Evolutionary conservation across 2,329 filamentous ascomycete species (phyloP), one percentile per base, ranked within the genome.

Genomic region (Fusarium concolor): DNA sequence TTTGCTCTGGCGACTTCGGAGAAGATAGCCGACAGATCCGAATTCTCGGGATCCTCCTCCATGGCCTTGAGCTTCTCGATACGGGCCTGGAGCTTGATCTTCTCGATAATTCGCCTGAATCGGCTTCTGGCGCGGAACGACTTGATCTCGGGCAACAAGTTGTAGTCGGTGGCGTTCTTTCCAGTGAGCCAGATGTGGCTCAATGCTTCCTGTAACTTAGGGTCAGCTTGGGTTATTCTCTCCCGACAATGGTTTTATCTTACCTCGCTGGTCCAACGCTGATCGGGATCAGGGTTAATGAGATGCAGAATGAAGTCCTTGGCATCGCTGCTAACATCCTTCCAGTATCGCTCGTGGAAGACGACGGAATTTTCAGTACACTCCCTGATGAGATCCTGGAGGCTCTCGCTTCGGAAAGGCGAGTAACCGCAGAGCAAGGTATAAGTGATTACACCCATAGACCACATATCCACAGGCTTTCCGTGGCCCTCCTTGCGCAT

Each of bases 391-490:
- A 99, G 85, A 75, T 98, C 96, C 70, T 91, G 87, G 47, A 99
- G 85, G 75, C 92, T 97, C 83, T 99, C 96, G 65, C 94, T 96
- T 71, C 96, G 90, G 87, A 99, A 99, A 20, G 96, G 96, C 43
- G 95, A 97, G 84, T 99, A 99, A 72, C 96, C 96, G 78, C 96
- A 99, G 51, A 99, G 91, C 28, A 99, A 86, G 17, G 96, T 99
- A 82, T 99, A 99, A 41, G 96, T 98, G 76, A 99, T 99, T 75
- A 99, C 96, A 66, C 96, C 96, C 81, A 99, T 87, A 5, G 96
- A 98, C 96, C 96, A 99, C 93, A 99, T 97, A 78, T 99, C 96
- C 33, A 98, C 96, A 6, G 96, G 93, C 81, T 98, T 99, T 78
- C 96, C 96, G 78, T 99, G 96, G 20, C 96, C 96, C 76, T 93